Evolutionary conservation across 257 asterid genomes (phyloP).

Genomic region (Paraleonurus japonicus): DNA sequence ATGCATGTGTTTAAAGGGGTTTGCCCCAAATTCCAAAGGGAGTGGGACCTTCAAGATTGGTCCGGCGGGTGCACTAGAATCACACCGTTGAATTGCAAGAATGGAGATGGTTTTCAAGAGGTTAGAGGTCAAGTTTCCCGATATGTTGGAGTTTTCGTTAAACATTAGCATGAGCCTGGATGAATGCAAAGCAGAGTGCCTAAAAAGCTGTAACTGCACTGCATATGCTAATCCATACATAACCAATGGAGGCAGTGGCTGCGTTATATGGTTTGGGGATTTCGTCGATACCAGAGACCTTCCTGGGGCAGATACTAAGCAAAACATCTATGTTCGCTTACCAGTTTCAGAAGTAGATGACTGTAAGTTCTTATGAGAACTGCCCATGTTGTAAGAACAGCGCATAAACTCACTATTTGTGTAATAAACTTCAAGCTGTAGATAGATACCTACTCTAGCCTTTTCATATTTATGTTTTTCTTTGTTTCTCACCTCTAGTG

Average conservation of each 20-base stretch:
- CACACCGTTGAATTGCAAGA: conserved; percentile 11
- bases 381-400: neutral
- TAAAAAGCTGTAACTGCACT: neutral
- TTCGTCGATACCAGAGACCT: neutral
- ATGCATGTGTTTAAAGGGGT: conserved; percentile 29
- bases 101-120: conserved; percentile 27
- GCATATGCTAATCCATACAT: neutral
- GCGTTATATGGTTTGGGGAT: neutral
- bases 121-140: conserved; percentile 28
- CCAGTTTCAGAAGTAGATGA: too few species aligned
- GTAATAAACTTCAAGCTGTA: too few species aligned
- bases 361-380: neutral
- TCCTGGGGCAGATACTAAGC: too few species aligned
- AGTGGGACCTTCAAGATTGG: conserved; percentile 35
- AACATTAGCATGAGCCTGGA: conserved; percentile 26
- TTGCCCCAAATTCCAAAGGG: conserved; percentile 11
- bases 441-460: too few species aligned
- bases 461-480: too few species aligned
- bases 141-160: conserved; percentile 17
- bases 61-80: conserved; percentile 31
- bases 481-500: too few species aligned
- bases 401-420: neutral
- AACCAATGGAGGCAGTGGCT: neutral
- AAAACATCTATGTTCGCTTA: too few species aligned
- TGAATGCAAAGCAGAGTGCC: conserved; percentile 20